Evolutionary conservation across 1,284 basidiomycete species (phyloP).

Genomic region (Athelia sp.): DNA sequence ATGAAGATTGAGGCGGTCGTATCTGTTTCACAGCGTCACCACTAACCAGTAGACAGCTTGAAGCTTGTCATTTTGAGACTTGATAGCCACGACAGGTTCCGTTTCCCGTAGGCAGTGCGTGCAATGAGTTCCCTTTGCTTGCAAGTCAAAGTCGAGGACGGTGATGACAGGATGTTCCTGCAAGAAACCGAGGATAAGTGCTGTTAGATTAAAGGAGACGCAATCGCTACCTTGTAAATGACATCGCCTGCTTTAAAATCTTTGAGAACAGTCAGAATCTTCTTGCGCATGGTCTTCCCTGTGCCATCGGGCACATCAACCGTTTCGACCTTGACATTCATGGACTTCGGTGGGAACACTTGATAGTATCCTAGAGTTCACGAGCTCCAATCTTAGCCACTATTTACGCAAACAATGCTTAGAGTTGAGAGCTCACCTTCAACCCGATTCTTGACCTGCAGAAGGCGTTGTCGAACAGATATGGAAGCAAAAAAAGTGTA

Average conservation of each 20-base stretch:
- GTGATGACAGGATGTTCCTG: constrained; percentile 72
- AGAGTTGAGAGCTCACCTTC: constrained; percentile 62
- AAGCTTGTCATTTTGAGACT: constrained; percentile 45
- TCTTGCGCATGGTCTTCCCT: constrained; percentile 33
- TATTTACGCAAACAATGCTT: constrained; percentile 15
- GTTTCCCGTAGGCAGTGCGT: constrained; percentile 64
- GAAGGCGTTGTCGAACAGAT: constrained; percentile 15
- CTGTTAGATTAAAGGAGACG: not conserved
- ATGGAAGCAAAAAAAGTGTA: constrained; percentile 30
- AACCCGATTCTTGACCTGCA: constrained; percentile 58
- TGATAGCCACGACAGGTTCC: constrained; percentile 37
- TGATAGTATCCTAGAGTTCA: constrained; percentile 63
- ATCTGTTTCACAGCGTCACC: too few relatives aligned
- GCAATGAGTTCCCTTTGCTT: constrained; percentile 62
- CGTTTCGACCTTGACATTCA: constrained; percentile 58
- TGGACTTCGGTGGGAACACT: constrained; percentile 63
- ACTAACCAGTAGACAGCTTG: constrained; percentile 52
- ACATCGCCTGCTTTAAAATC: constrained; percentile 66
- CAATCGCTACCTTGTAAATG: constrained; percentile 60
- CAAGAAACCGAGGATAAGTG: constrained; percentile 2
- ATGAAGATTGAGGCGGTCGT: too few relatives aligned
- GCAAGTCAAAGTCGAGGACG: constrained; percentile 64
- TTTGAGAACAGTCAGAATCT: constrained; percentile 60
- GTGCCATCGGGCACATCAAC: constrained; percentile 31
- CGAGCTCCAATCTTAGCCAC: constrained; percentile 21